Base-by-base conservation (phyloP, 768 basidiomycete species). In the Russula lepida region DNA sequence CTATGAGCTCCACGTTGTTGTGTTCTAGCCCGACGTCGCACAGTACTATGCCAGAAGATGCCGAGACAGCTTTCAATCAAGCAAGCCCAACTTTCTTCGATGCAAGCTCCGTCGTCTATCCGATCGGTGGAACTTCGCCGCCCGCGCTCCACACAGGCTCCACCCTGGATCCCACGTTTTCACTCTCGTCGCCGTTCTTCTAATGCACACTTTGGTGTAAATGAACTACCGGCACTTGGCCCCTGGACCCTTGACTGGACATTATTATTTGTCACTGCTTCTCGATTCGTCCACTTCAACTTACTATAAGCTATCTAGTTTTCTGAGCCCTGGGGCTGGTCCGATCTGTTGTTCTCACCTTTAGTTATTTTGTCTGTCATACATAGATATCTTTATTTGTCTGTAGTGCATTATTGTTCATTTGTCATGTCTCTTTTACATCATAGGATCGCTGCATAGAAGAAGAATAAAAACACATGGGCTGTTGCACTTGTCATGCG, bases 331-430 rank as follows among this genome's bases (percentile, higher is more conserved):
- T 46, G 27, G 44, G 23, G 25, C 8, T 17, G 19, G 44, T 43
- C 23, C 21, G 25, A 57, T 56, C 50, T 56, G 46, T 41, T 44
- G 23, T 54, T 58, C 54, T 64, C 49, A 62, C 50, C 23, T 56
- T 54, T 37, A 6, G 35, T 37, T 15, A 63, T 56, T 55, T 39
- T 56, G 55, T 47, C n/a, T 64, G 53, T 43, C 54, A 64, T 64
- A 49, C 60, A 62, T 64, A 64, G 63, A 64, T 64, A 64, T 64
- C 62, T 49, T 64, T 64, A 64, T 64, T 64, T 58, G 55, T 62
- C 37, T 62, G 62, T 63, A 63, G 62, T 63, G 41, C 62, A 63
- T 35, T 63, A 21, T 55, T 49, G 46, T 43, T 25, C 25, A 23
- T 44, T 32, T 51, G 39, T 44, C n/a, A 9, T 60, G 37, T 57